Percentiles rank a stretch among this genome's conserved stretches.
These are phyloP conservation scores for Dysphania ambrosioides DNA, from an alignment of 148 eudicot species.

Conservation along the genomic window DNA sequence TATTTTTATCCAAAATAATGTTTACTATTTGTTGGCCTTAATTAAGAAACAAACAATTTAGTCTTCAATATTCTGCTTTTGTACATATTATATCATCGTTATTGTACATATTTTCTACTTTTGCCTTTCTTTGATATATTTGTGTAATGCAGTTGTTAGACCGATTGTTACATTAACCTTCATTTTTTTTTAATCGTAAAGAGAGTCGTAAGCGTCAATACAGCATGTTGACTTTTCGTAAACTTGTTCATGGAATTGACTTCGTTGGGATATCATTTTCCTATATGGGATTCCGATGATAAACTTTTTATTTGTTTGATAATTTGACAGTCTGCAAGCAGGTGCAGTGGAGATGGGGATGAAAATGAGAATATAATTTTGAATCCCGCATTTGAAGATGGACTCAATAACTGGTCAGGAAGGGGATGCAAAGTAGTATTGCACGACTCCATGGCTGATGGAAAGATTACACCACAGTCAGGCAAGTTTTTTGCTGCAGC, in stretches of 20 bases:
- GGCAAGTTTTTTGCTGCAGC: conserved; percentile 84
- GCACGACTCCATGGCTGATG: conserved; percentile 72
- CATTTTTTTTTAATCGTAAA: too few relatives aligned
- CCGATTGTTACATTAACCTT: too few relatives aligned
- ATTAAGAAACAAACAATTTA: neutral
- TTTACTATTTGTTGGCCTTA: neutral
- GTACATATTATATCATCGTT: neutral
- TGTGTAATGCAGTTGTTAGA: too few relatives aligned
- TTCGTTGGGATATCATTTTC: too few relatives aligned
- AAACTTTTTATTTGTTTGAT: conserved; percentile 1
- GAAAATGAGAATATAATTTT: conserved; percentile 62
- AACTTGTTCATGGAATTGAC: too few relatives aligned
- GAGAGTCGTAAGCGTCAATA: too few relatives aligned
- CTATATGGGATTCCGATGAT: neutral
- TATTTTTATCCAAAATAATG: neutral
- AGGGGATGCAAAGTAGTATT: conserved; percentile 70
- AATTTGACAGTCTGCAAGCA: conserved; percentile 9
- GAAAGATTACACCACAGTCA: conserved; percentile 64
- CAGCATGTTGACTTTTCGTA: too few relatives aligned
- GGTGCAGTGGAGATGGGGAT: conserved; percentile 16
- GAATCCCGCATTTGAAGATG: conserved; percentile 84
- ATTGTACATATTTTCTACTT: too few relatives aligned
- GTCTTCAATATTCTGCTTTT: neutral
- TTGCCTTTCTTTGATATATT: too few relatives aligned
- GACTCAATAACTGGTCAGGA: conserved; percentile 88